Evolutionary conservation across 2,329 filamentous ascomycete genomes (phyloP).

Genomic region (Cyanodermella asteris): DNA sequence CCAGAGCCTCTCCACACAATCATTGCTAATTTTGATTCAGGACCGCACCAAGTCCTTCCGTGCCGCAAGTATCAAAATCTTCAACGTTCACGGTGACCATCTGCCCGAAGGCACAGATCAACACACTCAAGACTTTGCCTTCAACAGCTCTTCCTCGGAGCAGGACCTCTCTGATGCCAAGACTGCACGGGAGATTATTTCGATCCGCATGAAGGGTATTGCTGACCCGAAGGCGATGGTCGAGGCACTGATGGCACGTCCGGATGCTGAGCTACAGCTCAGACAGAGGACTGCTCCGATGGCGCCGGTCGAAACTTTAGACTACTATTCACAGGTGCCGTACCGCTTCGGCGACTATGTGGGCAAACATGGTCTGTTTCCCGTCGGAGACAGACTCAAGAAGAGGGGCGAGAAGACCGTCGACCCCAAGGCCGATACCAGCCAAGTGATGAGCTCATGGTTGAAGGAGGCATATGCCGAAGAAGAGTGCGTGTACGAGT

Average conservation of each 20-base stretch:
- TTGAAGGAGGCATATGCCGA: slow-evolving; percentile 18
- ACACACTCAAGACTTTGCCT: slow-evolving; percentile 21
- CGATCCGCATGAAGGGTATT: slow-evolving; percentile 19
- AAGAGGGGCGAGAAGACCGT: slow-evolving; percentile 19
- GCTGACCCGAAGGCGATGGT: slow-evolving; percentile 18
- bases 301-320: slow-evolving; percentile 17
- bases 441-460: slow-evolving; percentile 19
- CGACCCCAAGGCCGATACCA: slow-evolving; percentile 13
- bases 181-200: slow-evolving; percentile 23
- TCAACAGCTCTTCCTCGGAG: slow-evolving; percentile 25
- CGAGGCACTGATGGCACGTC: slow-evolving; percentile 18
- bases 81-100: slow-evolving; percentile 23
- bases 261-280: slow-evolving; percentile 19
- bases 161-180: slow-evolving; percentile 25
- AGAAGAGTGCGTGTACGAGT: slow-evolving; percentile 21
- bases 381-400: slow-evolving; percentile 18
- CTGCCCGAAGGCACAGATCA: slow-evolving; percentile 17
- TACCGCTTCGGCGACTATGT: slow-evolving; percentile 27
- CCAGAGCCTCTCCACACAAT: slow-evolving; percentile 1
- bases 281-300: slow-evolving; percentile 19
- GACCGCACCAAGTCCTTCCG: slow-evolving; percentile 23
- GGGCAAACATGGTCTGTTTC: slow-evolving; percentile 25
- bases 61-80: slow-evolving; percentile 28
- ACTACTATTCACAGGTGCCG: slow-evolving; percentile 25
- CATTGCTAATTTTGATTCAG: slow-evolving; percentile 4